Base-by-base conservation (phyloP, 1,284 basidiomycete genomes). In the Hypsizygus ulmarius region DNA sequence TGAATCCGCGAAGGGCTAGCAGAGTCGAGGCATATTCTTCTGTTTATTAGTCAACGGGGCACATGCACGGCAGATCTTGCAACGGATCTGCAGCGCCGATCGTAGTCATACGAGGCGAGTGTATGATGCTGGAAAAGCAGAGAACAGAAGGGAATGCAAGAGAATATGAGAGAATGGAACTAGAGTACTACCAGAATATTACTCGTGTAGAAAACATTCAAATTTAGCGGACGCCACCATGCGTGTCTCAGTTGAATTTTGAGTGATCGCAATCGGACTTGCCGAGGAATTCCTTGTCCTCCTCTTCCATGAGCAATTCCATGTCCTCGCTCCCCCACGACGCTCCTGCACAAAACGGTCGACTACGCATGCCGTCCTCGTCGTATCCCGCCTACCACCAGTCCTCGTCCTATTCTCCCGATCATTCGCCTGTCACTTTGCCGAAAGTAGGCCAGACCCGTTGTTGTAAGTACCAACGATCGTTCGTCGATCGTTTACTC, bases 401-500 rank as follows among this genome's bases (percentile, higher is more conserved):
- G 45, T 42, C 35, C 25, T 39, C 21, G 21, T 25, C 61, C 45
- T 56, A 51, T 50, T 34, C 55, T 14, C 35, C 54, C 59, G 59
- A 65, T 61, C 61, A 60, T 27, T 35, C 51, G 43, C 45, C 42
- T 43, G 51, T 55, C n/a, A 18, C 49, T 27, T 50, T 70, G 39
- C 84, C 84, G 53, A 80, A 78, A 64, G 60, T 83, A 50, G 84
- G 81, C 49, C 74, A 87, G 61, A 85, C 82, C 51, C 81, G 86
- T 58, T 89, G 86, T 60, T 88, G 87, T 88, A 60, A 68, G 86
- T 74, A 52, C n/a, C 37, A 30, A 45, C 63, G 67, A 73, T 74
- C 74, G 59, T 47, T 51, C 38, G 43, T 58, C 61, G 60, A 60
- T 63, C 60, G 46, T 47, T 47, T 47, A 50, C 32, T 43, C 39